A percentile compares a stretch with the other conserved stretches of the same genome.
phyloP scores from a whole-genome alignment of 352 stramenopile genomes.

The Globisporangium radiosum region DNA sequence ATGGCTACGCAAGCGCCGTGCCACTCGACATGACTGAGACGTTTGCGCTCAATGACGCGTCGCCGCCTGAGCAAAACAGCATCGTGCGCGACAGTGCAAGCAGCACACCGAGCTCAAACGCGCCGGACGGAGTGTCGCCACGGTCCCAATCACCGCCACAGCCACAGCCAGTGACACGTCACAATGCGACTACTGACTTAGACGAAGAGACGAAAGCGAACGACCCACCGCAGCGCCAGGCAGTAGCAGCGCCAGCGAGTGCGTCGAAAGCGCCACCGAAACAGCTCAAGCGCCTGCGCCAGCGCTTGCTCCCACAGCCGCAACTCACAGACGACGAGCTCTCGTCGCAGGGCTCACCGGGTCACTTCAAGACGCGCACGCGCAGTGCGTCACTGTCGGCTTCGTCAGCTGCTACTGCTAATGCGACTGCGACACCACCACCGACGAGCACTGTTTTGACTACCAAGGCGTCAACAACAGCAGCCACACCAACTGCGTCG shows the following conservation, averaged over 20 bases:
- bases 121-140: no score
- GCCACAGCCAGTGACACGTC: no score
- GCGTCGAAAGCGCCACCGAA: background rate
- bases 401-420: background rate
- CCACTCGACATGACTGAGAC: background rate
- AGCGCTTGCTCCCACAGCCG: background rate
- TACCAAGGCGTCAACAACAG: background rate
- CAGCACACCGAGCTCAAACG: no score
- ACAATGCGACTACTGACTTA: background rate
- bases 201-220: conserved; percentile 11
- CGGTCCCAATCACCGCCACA: no score
- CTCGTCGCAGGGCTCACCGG: background rate
- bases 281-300: conserved; percentile 3
- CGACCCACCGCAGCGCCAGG: background rate
- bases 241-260: background rate
- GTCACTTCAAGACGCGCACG: background rate
- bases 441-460: background rate
- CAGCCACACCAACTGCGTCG: background rate
- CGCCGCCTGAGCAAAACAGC: background rate
- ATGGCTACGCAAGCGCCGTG: no score
- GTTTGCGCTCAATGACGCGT: background rate
- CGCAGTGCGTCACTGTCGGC: background rate
- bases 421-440: background rate
- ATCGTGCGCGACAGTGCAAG: conserved; percentile 1
- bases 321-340: conserved; percentile 4